Conservation (phyloP, 2,329 filamentous ascomycete genomes). For the Nannizziopsis arthrosporioides region DNA sequence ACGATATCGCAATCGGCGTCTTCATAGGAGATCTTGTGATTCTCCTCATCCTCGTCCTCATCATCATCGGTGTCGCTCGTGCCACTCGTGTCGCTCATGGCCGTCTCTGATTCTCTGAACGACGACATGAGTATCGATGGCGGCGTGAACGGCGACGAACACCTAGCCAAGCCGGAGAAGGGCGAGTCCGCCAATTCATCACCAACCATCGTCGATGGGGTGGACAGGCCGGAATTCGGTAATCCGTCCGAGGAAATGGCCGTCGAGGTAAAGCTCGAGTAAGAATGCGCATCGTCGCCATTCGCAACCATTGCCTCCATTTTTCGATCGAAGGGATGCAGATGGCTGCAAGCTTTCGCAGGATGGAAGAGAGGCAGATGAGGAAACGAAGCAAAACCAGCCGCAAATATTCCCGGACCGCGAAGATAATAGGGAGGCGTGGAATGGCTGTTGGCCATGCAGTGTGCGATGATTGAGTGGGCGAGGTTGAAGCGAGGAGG, state of each 20-base stretch:
- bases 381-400: conserved; percentile 3
- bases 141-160: conserved; percentile 2
- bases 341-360: neutral
- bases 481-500: neutral
- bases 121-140: neutral
- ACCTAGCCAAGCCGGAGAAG: neutral
- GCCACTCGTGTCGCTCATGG: conserved; percentile 3
- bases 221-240: conserved; percentile 1
- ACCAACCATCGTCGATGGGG: conserved; percentile 5
- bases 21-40: neutral
- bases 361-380: neutral
- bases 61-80: neutral
- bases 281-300: conserved; percentile 3
- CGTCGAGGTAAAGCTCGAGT: conserved; percentile 7
- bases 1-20: conserved; percentile 9
- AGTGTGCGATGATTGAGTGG: conserved; percentile 9
- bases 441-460: neutral
- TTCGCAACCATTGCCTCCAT: neutral
- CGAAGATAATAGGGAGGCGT: neutral
- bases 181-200: conserved; percentile 1
- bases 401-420: conserved; percentile 6
- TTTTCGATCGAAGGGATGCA: neutral
- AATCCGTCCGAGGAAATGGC: neutral
- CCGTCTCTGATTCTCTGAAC: neutral
- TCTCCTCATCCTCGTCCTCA: neutral